These are phyloP conservation scores for Jaltomata sinuosa DNA, from an alignment of 257 asterid genomes.

Conservation along the genomic window DNA sequence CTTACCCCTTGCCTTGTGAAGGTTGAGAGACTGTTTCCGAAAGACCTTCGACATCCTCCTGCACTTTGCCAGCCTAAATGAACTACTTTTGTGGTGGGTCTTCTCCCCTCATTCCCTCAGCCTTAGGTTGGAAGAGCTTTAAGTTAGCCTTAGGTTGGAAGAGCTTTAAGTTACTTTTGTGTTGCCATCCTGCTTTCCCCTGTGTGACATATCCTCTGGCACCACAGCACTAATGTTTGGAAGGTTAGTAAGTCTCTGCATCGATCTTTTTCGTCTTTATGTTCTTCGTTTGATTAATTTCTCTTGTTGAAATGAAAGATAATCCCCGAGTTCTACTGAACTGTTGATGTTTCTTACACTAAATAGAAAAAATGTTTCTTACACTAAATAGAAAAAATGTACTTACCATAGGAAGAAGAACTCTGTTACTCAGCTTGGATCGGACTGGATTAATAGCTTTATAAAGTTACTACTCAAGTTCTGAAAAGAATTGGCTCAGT, in stretches of 20 bases:
- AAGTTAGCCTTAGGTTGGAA: too few relatives aligned
- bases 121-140: too few relatives aligned
- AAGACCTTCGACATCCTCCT: too few relatives aligned
- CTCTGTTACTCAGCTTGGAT: background rate
- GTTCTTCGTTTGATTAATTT: background rate
- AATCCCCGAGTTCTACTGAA: background rate
- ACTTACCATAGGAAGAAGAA: background rate
- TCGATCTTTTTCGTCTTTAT: background rate
- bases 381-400: background rate
- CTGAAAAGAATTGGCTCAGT: background rate
- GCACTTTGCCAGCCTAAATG: too few relatives aligned
- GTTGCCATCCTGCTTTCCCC: conserved; percentile 52
- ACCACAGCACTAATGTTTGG: conserved; percentile 72
- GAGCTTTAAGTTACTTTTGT: too few relatives aligned
- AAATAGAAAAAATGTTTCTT: too few relatives aligned
- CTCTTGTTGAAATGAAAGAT: background rate
- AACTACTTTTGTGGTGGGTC: too few relatives aligned
- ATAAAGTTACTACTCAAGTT: background rate
- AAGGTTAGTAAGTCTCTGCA: conserved; percentile 33
- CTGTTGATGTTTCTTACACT: too few relatives aligned
- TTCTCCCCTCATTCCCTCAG: too few relatives aligned
- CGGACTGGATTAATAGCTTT: background rate
- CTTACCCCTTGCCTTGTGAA: too few relatives aligned
- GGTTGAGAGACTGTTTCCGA: too few relatives aligned
- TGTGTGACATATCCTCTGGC: conserved; percentile 70